These are phyloP conservation scores for Cordyceps fumosorosea DNA, from an alignment of 2,329 filamentous ascomycete species.

Conservation along the genomic window DNA sequence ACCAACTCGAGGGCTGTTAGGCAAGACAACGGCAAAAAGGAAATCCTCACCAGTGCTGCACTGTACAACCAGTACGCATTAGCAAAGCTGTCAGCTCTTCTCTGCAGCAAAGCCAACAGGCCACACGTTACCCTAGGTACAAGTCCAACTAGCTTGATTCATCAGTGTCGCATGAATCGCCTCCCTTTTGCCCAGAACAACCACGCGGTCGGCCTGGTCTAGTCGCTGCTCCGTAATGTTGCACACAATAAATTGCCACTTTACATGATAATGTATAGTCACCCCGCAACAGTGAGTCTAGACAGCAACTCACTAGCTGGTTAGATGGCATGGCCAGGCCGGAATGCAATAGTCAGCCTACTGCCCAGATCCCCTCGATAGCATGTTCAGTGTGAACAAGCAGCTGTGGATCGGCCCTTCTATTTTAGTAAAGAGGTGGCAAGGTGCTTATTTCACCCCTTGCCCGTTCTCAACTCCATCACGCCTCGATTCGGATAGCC, in stretches of 20 bases:
- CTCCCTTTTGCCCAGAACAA: neutral
- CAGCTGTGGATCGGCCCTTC: neutral
- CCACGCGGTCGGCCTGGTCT: neutral
- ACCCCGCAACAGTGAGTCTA: too few species aligned
- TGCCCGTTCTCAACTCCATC: neutral
- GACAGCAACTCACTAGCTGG: neutral
- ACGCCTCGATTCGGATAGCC: neutral
- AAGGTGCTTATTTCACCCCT: neutral
- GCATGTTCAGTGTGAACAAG: neutral
- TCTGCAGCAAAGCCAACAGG: neutral
- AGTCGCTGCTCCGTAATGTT: neutral
- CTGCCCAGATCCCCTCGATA: neutral
- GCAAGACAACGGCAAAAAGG: neutral
- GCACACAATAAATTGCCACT: neutral
- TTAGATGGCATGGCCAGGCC: neutral
- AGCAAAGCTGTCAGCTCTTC: neutral
- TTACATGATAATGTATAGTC: too few species aligned
- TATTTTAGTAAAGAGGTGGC: neutral
- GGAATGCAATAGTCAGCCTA: slow-evolving; percentile 5
- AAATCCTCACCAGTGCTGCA: neutral
- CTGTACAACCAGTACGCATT: too few species aligned
- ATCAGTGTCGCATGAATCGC: neutral
- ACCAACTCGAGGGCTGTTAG: neutral
- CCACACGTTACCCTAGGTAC: neutral
- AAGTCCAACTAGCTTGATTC: neutral